Base-by-base conservation (phyloP, 108 stramenopile genomes). In the Aurantiochytrium sp. region DNA sequence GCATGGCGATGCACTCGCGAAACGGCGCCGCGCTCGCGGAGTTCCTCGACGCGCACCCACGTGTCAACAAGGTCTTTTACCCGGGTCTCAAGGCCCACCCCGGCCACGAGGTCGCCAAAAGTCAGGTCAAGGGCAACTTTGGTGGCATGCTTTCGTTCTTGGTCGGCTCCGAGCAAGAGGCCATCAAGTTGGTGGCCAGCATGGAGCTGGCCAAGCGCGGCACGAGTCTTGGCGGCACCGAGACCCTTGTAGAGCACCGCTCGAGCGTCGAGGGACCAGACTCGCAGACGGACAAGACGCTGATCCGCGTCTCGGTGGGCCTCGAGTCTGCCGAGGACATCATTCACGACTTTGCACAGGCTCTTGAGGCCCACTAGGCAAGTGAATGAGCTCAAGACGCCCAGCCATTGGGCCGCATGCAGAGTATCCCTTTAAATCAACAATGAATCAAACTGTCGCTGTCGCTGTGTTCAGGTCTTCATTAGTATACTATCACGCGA, bases 231-330 rank as follows among this genome's bases (percentile, higher is more conserved):
- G 90, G 90, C 17, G 90, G 81, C 54, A 88, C 89, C 3, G 90
- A 90, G 68, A 86, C 85, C 30, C 68, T 90, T 36, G 69, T 88
- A 3, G 88, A 89, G 68, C 90, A 90, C 54, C 31, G 86, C 24
- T 37, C 86, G 17, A 55, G 86, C 32, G 85, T 90, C 31, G 86
- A 88, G 52, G 36, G 55, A 3, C 86, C 30, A 15, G 86, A 53
- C 41, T 32, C 88, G 37, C 5, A 53, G 37, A 68, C 88, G n/a
- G 50, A 90, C 15, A 73, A 90, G 36, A 86, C 90, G 53, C 69
- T 93, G 86, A 55, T 93, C 8, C 89, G 93, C 8, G 55, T 93
- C 21, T 89, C 88, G 27, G 87, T 92, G 24, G 93, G 93, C 32
- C 39, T 92, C 50, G 93, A 93, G 89, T 41, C 85, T 42, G 54